Percentiles rank a stretch among this genome's conserved stretches.
Evolutionary conservation across 495 filamentous ascomycete species (phyloP).

Genomic region (Aspergillus sclerotioniger): DNA sequence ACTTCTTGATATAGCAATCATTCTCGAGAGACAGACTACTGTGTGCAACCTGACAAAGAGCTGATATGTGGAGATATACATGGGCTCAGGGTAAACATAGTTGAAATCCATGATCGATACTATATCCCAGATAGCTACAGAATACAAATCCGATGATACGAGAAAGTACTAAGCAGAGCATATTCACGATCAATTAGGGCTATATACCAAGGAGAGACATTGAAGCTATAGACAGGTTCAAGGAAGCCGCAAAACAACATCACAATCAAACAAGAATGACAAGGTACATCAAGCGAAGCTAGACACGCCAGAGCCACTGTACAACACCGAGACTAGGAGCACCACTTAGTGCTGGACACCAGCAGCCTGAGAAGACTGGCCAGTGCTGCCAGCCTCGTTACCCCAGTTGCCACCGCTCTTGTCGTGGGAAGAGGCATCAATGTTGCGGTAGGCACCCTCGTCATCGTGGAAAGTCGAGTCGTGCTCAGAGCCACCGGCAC

Average conservation of each 20-base stretch:
- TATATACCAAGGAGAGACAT: not conserved
- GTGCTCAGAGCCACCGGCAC: not conserved
- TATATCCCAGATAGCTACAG: too few relatives aligned
- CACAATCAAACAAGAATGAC: not conserved
- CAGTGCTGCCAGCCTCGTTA: not conserved
- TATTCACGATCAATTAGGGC: not conserved
- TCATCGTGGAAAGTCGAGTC: not conserved
- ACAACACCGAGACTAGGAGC: not conserved
- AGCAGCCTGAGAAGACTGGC: not conserved
- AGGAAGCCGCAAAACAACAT: not conserved
- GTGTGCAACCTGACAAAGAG: too few relatives aligned
- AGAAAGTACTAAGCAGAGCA: not conserved
- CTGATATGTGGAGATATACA: too few relatives aligned
- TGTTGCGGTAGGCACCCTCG: not conserved
- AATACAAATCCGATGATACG: too few relatives aligned
- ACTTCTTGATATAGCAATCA: too few relatives aligned
- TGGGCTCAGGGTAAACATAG: too few relatives aligned
- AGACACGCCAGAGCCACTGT: not conserved
- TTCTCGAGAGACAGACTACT: too few relatives aligned
- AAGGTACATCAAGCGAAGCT: not conserved
- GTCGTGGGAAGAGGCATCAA: not conserved
- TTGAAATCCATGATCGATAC: too few relatives aligned
- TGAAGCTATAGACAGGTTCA: conserved; percentile 1
- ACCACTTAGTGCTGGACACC: not conserved
- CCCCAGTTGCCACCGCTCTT: not conserved